phyloP scores from a whole-genome alignment of 1,139 yeast genomes.

The Pichia sp. region DNA sequence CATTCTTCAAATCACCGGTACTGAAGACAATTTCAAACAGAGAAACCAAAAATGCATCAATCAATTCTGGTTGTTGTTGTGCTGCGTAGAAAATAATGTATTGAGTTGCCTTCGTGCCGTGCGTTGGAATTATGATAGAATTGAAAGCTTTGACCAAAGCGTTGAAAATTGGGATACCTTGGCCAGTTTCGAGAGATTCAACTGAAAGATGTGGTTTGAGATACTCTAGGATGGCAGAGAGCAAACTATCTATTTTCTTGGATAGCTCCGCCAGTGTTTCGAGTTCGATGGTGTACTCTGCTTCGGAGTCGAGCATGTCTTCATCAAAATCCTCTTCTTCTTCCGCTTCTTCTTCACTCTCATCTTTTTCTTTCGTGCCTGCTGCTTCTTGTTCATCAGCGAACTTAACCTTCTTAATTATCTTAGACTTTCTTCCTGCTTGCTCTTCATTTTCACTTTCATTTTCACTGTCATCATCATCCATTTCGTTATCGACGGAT shows the following conservation, averaged over 20 bases:
- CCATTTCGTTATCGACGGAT: slow-evolving; percentile 23
- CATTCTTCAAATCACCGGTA: slow-evolving; percentile 6
- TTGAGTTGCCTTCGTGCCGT: slow-evolving; percentile 85
- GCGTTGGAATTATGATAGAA: slow-evolving; percentile 83
- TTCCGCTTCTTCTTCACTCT: slow-evolving; percentile 22
- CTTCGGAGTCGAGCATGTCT: slow-evolving; percentile 24
- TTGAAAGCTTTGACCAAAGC: slow-evolving; percentile 72
- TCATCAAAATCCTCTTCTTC: slow-evolving; percentile 29
- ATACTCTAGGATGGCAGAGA: slow-evolving; percentile 47
- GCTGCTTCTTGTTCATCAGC: not conserved
- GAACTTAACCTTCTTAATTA: slow-evolving; percentile 6
- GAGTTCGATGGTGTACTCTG: slow-evolving; percentile 33
- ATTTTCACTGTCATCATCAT: slow-evolving; percentile 8
- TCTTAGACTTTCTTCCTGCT: not conserved
- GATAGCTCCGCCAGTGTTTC: slow-evolving; percentile 54
- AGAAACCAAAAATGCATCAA: slow-evolving; percentile 79
- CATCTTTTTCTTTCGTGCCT: slow-evolving; percentile 14
- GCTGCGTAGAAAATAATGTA: slow-evolving; percentile 75
- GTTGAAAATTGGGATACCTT: slow-evolving; percentile 68
- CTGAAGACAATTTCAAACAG: slow-evolving; percentile 77
- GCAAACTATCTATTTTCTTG: slow-evolving; percentile 61
- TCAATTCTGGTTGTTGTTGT: slow-evolving; percentile 73
- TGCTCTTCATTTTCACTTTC: slow-evolving; percentile 21
- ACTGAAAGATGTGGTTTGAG: slow-evolving; percentile 45
- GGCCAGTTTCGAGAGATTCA: slow-evolving; percentile 49